Evolutionary conservation across 2,329 filamentous ascomycete genomes (phyloP), one percentile per base, ranked within the genome.

Genomic region (Clarireedia homoeocarpa): DNA sequence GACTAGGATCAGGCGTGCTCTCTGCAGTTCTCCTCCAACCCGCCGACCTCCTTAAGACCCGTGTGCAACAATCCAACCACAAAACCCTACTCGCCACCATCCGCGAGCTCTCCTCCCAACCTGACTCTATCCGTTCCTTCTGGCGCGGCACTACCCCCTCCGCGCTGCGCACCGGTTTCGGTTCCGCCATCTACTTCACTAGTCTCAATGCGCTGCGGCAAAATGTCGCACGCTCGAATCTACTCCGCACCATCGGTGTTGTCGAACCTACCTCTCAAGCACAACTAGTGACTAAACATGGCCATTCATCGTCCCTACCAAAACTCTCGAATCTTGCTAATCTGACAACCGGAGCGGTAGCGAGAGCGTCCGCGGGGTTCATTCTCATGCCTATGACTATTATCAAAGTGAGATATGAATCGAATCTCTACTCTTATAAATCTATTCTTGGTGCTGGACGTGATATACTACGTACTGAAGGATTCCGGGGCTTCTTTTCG

Each of bases 381-480:
- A 74, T 95, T 47, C 83, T 97, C 73, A 97, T 96, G 89, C 94
- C 94, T 1, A 82, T 97, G 59, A 99, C 94, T 1, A 86, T 99
- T 46, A 86, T 99, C 67, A 99, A 99, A 70, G 94, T 97, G 45
- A 88, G 94, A 46, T 97, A 95, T 69, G 94, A 99, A 71, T 92
- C 87, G 26, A 91, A 81, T 59, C 75, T 92, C 45, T 99, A 96
- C 74, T 75, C 82, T 3, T 97, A 97, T 73, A 79, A 80, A 24
- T 92, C 89, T 1, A 76, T 97, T 24, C 72, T 80, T 42, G 78
- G 83, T 39, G 94, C 94, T 0, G 83, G 81, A 1, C 75, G 75
- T 36, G 89, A 94, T 63, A 96, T 97, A 27, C 73, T 86, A 52
- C 77, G 77, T 6, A 81, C 76, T 0, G 85, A 92, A 63, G 91